Base-by-base conservation (phyloP, 2,329 filamentous ascomycete species). In the Whalleya microplaca region DNA sequence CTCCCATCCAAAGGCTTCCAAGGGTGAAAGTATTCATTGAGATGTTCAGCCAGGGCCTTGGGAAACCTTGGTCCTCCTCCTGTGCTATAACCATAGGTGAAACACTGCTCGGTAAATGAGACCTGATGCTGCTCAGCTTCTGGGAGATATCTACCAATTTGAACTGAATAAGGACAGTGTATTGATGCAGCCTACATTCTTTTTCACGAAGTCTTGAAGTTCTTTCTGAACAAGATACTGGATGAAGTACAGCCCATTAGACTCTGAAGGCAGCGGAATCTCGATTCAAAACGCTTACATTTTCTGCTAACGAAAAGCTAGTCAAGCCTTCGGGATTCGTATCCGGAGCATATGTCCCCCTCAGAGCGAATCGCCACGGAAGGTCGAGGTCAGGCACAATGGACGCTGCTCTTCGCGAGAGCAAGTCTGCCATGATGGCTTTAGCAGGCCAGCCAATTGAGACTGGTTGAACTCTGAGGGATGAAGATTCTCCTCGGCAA, bases 221-320 rank as follows among this genome's bases (percentile, higher is more conserved):
- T 73, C 68, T 3, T 72, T 55, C 3, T 78, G 77, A 58, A 81
- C 76, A 14, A 82, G 71, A 14, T 65, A 37, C 32, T 37, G 32
- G 9, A 12, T 8, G 32, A 12, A 37, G 32, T 16, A 37, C 6
- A 3, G 32, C 14, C 4, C 7, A 12, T 14, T 37, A 37, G 32
- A 12, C 14, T 16, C 14, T 16, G 14, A 5, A 14, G 14, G 3
- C 6, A 16, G 3, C 6, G 32, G 8, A 14, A 12, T 12, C 14
- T 12, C 10, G 32, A 37, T 14, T 37, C 14, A 3, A 37, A 12
- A 12, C 14, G 14, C 10, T 37, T 37, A 37, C 65, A 62, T 83
- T 82, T 57, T 82, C 80, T 3, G 80, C 80, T 0, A 79, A 72
- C 0, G 75, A 77, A 23, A 83, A 76, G 3, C 77, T 80, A 48